Evolutionary conservation across 2,329 filamentous ascomycete genomes (phyloP).

Genomic region (Cladophialophora immunda): DNA sequence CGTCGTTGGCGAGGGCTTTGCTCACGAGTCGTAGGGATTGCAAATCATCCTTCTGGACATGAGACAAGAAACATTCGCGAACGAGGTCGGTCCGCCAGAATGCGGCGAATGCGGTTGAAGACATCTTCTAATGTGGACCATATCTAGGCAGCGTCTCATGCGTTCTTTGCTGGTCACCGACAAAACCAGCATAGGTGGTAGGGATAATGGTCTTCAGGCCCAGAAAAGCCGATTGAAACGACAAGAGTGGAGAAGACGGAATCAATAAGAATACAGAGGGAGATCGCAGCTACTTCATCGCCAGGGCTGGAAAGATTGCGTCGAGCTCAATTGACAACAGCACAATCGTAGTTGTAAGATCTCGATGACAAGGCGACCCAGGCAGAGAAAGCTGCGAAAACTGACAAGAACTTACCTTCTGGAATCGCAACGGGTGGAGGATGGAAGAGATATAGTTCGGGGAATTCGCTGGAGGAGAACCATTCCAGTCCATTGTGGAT

Average conservation of each 20-base stretch:
- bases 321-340: conserved; percentile 1
- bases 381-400: conserved; percentile 16
- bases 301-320: not conserved
- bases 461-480: conserved; percentile 22
- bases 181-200: not conserved
- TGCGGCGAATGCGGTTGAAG: conserved; percentile 43
- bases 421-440: conserved; percentile 15
- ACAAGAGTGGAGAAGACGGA: conserved; percentile 38
- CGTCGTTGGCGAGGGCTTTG: conserved; percentile 46
- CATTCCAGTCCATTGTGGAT: conserved; percentile 12
- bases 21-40: conserved; percentile 48
- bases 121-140: conserved; percentile 31
- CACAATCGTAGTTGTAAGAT: not conserved
- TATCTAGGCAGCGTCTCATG: conserved; percentile 25
- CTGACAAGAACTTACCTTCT: conserved; percentile 24
- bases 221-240: conserved; percentile 17
- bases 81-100: conserved; percentile 49
- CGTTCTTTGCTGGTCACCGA: not conserved
- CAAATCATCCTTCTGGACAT: conserved; percentile 47
- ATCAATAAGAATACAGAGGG: conserved; percentile 15
- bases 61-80: conserved; percentile 46
- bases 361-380: conserved; percentile 8
- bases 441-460: conserved; percentile 23
- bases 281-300: conserved; percentile 27
- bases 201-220: conserved; percentile 5